Evolutionary conservation across 129 eudicot species (phyloP).

Genomic region (Heracleum sosnowskyi): DNA sequence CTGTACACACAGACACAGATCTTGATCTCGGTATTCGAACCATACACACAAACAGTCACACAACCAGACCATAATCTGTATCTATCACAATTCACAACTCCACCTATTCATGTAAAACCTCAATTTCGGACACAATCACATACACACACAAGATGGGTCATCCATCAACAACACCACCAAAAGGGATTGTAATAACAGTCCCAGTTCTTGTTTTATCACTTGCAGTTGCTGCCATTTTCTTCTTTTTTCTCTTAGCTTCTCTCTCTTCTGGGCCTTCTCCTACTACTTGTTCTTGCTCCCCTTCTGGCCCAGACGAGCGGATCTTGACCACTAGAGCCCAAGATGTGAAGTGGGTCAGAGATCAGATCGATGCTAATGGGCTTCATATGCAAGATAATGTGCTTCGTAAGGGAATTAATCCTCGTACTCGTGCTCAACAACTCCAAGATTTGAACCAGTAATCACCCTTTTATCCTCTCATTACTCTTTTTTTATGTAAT

Average conservation of each 20-base stretch:
- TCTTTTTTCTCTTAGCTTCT: conserved; percentile 28
- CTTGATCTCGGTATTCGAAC: neutral
- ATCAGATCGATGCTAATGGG: conserved; percentile 65
- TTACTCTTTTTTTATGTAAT: neutral
- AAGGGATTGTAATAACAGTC: conserved; percentile 57
- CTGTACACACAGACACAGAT: neutral
- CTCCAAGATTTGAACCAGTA: conserved; percentile 80
- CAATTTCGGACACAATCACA: neutral
- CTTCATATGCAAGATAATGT: conserved; percentile 82
- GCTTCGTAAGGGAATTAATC: conserved; percentile 91
- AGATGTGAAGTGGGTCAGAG: conserved; percentile 73
- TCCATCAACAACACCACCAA: conserved; percentile 26
- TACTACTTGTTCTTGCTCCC: conserved; percentile 47
- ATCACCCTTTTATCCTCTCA: neutral
- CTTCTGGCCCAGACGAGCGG: conserved; percentile 25
- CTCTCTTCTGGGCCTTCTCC: conserved; percentile 26
- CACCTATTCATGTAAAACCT: neutral
- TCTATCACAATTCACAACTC: neutral
- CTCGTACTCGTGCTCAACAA: conserved; percentile 85
- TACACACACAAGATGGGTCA: conserved; percentile 27
- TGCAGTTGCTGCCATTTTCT: conserved; percentile 51
- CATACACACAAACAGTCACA: neutral
- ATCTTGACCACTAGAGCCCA: conserved; percentile 41
- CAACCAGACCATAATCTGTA: neutral
- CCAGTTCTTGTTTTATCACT: conserved; percentile 59